Evolutionary conservation across 208 protist species (phyloP), one percentile per base, ranked within the genome.

Genomic region (Leishmania amazonensis): DNA sequence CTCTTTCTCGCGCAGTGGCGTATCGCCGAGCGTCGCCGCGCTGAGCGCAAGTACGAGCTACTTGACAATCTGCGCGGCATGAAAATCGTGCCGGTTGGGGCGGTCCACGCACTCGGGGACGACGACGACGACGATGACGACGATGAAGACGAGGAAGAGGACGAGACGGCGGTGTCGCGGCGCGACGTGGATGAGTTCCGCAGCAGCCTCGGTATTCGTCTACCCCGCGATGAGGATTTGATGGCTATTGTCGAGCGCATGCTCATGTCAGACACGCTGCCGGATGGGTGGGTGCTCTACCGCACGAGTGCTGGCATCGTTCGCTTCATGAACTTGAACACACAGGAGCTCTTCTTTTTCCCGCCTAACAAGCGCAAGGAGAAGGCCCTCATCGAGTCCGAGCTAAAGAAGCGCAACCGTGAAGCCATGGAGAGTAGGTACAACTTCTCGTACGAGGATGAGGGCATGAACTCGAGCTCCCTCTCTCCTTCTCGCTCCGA

Each of bases 241-340:
- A 83, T 96, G 51, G 83, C 80, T 24, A 89, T 96, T 13, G 88
- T 97, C 21, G 92, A 96, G 81, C 88, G 94, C 42, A 95, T 97
- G 92, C 84, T 97, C 17, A 85, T 96, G 68, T 90, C 92, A 17
- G 95, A 97, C 73, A 72, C 86, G n/a, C 92, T 97, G 64, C 95
- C 95, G 0, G 92, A 96, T 57, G 95, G 93, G 0, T 97, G 95
- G 95, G 93, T 96, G 71, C 85, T 97, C 71, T 97, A 95, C 80
- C 95, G 95, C 75, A 96, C 92, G n/a, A 91, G 91, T 45, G 88
- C 92, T 8, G 95, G 95, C 35, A 89, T 96, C 65, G 91, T 97
- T 68, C 93, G 95, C 70, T 97, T 97, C 80, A 91, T 96, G 86
- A 95, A 96, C 83, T 80, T 96, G 81, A 97, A 94, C 87, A 97